Percentiles rank a stretch among this genome's conserved stretches.
phyloP scores from a whole-genome alignment of 1,284 basidiomycete genomes.

The Veloboletus limbatus region DNA sequence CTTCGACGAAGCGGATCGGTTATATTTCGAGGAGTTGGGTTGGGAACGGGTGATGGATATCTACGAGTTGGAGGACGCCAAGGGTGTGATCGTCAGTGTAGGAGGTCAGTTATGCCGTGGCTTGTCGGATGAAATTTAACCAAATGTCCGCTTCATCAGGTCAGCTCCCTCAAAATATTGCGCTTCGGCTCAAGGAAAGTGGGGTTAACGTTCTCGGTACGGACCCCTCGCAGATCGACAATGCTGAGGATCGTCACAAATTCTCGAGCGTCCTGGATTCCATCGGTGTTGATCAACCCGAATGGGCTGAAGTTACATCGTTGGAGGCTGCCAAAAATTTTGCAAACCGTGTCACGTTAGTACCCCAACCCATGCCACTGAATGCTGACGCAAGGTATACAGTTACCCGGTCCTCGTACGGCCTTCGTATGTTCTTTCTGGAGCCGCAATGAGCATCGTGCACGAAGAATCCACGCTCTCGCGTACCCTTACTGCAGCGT shows the following conservation, averaged over 20 bases:
- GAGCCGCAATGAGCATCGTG: conserved; percentile 99
- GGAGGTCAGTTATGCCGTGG: conserved; percentile 61
- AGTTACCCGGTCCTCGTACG: conserved; percentile 95
- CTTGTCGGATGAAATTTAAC: neutral
- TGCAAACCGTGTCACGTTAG: conserved; percentile 76
- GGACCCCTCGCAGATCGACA: conserved; percentile 94
- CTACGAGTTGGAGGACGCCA: conserved; percentile 92
- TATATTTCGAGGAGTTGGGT: conserved; percentile 99
- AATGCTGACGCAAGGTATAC: conserved; percentile 16
- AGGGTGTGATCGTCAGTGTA: conserved; percentile 94
- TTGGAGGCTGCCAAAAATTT: conserved; percentile 92
- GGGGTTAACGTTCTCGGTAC: conserved; percentile 96
- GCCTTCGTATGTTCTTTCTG: conserved; percentile 96
- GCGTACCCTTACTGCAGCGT: conserved; percentile 91
- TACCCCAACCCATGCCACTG: conserved; percentile 7
- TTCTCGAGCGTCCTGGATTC: conserved; percentile 96
- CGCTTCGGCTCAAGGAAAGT: conserved; percentile 87
- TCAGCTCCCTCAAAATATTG: conserved; percentile 98
- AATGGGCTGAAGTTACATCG: conserved; percentile 91
- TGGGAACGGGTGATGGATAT: conserved; percentile 99
- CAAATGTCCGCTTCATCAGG: conserved; percentile 43
- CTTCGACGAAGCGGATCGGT: conserved; percentile 97
- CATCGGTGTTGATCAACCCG: conserved; percentile 95
- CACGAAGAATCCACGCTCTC: conserved; percentile 88
- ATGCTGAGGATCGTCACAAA: conserved; percentile 98